phyloP scores from a whole-genome alignment of 2,329 filamentous ascomycete species.

The Penicillium brasilianum region DNA sequence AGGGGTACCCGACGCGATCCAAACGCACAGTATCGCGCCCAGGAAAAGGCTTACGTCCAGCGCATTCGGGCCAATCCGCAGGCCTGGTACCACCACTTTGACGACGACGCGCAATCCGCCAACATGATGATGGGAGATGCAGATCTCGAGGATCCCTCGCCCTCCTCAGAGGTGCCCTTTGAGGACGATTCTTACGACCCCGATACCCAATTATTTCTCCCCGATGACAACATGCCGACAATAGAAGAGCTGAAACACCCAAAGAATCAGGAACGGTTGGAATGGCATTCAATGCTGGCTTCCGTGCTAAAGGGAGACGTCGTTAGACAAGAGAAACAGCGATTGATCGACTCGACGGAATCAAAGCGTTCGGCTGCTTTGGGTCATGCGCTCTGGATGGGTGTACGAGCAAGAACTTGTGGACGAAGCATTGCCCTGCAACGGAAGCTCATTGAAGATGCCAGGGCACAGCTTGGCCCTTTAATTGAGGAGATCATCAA shows the following conservation, averaged over 20 bases:
- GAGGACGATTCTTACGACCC: slow-evolving; percentile 86
- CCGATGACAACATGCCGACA: slow-evolving; percentile 85
- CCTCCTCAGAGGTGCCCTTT: slow-evolving; percentile 79
- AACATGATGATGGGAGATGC: slow-evolving; percentile 75
- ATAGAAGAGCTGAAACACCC: slow-evolving; percentile 89
- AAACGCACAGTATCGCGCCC: slow-evolving; percentile 75
- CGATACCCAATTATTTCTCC: slow-evolving; percentile 90
- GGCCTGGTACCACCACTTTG: slow-evolving; percentile 68
- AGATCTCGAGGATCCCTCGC: slow-evolving; percentile 88
- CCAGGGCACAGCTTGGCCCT: slow-evolving; percentile 72
- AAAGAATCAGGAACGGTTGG: slow-evolving; percentile 83
- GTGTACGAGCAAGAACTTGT: slow-evolving; percentile 80
- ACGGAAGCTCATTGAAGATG: slow-evolving; percentile 84
- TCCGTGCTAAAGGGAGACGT: slow-evolving; percentile 96
- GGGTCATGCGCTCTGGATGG: slow-evolving; percentile 81
- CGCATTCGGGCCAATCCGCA: slow-evolving; percentile 81
- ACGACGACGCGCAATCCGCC: slow-evolving; percentile 67
- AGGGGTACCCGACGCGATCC: slow-evolving; percentile 64
- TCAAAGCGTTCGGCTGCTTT: slow-evolving; percentile 73
- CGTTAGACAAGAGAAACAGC: slow-evolving; percentile 96
- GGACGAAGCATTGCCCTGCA: slow-evolving; percentile 85
- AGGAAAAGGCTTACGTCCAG: slow-evolving; percentile 95
- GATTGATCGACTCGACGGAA: slow-evolving; percentile 80
- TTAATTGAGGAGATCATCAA: slow-evolving; percentile 85
- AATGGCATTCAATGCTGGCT: slow-evolving; percentile 98